Evolutionary conservation across 768 basidiomycete species (phyloP).

Genomic region (Tricholoma terreum): DNA sequence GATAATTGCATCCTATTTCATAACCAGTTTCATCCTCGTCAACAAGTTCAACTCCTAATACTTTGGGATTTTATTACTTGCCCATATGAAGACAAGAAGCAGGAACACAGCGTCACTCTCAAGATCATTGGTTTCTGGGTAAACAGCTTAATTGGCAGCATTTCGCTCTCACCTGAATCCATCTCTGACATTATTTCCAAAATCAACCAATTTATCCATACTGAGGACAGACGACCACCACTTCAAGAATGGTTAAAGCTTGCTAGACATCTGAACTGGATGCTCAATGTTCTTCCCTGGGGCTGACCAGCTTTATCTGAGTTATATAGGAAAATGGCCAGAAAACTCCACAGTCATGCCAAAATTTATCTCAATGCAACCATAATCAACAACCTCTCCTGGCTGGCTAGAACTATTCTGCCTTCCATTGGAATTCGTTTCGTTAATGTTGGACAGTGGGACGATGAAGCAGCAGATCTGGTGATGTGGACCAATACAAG

Average conservation of each 20-base stretch:
- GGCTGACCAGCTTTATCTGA: neutral
- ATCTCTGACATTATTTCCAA: slow-evolving; percentile 11
- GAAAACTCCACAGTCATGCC: neutral
- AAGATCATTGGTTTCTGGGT: neutral
- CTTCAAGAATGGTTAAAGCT: slow-evolving; percentile 28
- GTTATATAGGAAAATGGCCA: neutral
- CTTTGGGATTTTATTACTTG: slow-evolving; percentile 9
- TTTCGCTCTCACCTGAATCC: slow-evolving; percentile 13
- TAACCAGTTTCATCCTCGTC: slow-evolving; percentile 11
- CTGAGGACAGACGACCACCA: neutral
- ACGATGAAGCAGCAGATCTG: neutral
- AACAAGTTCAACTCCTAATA: slow-evolving; percentile 23
- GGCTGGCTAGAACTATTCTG: neutral
- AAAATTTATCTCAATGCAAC: neutral
- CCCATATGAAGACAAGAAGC: slow-evolving; percentile 27
- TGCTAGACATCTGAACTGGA: slow-evolving; percentile 18
- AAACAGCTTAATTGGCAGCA: neutral
- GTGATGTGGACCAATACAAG: slow-evolving; percentile 7
- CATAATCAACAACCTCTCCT: neutral
- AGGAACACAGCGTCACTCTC: slow-evolving; percentile 15
- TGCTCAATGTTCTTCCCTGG: slow-evolving; percentile 1
- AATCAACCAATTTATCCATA: neutral
- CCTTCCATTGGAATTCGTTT: neutral
- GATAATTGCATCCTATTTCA: slow-evolving; percentile 21
- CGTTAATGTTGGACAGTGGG: neutral